Conservation (phyloP, 1,139 yeast species). For the Candida mesenterica region DNA sequence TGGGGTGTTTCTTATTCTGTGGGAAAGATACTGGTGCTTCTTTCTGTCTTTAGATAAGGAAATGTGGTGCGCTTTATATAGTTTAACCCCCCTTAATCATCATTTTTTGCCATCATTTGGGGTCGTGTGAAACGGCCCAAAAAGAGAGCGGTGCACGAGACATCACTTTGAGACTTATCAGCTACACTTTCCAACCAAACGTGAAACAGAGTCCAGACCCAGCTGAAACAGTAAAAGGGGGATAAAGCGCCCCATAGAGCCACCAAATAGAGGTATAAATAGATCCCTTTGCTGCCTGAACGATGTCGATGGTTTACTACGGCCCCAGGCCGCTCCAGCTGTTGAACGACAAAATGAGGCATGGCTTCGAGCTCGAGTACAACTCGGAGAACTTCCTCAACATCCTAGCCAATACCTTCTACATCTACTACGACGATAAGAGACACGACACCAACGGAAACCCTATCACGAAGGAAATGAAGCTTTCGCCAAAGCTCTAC, state of each 20-base stretch:
- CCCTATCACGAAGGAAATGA: constrained; percentile 63
- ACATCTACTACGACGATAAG: constrained; percentile 82
- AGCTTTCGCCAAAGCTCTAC: constrained; percentile 40
- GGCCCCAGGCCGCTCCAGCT: constrained; percentile 39
- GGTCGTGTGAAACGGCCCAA: background rate
- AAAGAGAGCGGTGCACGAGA: background rate
- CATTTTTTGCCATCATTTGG: background rate
- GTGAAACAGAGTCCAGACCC: too few relatives aligned
- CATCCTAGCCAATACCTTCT: constrained; percentile 67
- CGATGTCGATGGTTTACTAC: constrained; percentile 22
- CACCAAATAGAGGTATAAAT: too few relatives aligned
- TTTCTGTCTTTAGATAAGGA: background rate
- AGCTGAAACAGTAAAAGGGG: too few relatives aligned
- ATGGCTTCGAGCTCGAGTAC: constrained; percentile 76
- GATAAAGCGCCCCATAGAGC: too few relatives aligned
- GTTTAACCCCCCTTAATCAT: constrained; percentile 4
- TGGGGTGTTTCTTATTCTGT: background rate
- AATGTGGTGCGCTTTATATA: background rate
- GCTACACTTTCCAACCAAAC: too few relatives aligned
- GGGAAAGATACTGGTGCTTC: background rate
- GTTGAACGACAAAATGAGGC: constrained; percentile 63
- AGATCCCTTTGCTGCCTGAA: too few relatives aligned
- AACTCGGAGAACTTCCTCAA: constrained; percentile 63
- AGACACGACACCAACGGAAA: constrained; percentile 89
- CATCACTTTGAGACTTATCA: too few relatives aligned